Evolutionary conservation across 306 rosid genomes (phyloP).

Genomic region (Calophaca sinica): DNA sequence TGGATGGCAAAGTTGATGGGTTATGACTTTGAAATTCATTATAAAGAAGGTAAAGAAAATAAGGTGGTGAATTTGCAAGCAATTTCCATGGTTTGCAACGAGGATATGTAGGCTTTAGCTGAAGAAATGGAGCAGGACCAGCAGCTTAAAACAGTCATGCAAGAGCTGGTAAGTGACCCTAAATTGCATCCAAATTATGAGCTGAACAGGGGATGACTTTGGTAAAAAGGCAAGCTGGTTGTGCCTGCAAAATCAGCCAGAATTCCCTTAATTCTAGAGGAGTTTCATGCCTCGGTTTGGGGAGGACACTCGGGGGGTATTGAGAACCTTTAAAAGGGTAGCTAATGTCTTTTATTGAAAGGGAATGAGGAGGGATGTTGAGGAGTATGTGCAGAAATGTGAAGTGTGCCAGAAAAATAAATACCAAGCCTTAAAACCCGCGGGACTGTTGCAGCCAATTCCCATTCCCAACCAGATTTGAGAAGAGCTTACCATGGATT

Average conservation of each 20-base stretch:
- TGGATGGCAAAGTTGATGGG: too few species aligned
- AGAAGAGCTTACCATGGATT: too few species aligned
- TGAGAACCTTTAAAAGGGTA: too few species aligned
- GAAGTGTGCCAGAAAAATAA: background rate
- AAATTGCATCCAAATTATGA: too few species aligned
- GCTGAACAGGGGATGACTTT: too few species aligned
- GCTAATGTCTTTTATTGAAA: too few species aligned
- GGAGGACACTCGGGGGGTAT: too few species aligned
- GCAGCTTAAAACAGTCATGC: background rate
- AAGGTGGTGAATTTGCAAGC: background rate
- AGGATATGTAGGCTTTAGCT: background rate
- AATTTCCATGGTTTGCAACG: background rate
- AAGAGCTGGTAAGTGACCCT: background rate
- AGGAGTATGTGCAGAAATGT: too few species aligned
- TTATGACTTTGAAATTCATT: background rate
- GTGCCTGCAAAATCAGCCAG: background rate
- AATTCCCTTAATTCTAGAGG: too few species aligned
- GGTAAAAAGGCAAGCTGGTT: background rate
- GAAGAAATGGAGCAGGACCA: background rate
- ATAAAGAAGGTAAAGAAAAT: background rate
- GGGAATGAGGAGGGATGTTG: background rate
- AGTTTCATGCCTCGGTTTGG: too few species aligned
- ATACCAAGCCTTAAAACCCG: background rate
- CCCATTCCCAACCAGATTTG: background rate
- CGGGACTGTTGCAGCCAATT: background rate